phyloP scores from a whole-genome alignment of 106 monocot species.

The Acorus calamus region DNA sequence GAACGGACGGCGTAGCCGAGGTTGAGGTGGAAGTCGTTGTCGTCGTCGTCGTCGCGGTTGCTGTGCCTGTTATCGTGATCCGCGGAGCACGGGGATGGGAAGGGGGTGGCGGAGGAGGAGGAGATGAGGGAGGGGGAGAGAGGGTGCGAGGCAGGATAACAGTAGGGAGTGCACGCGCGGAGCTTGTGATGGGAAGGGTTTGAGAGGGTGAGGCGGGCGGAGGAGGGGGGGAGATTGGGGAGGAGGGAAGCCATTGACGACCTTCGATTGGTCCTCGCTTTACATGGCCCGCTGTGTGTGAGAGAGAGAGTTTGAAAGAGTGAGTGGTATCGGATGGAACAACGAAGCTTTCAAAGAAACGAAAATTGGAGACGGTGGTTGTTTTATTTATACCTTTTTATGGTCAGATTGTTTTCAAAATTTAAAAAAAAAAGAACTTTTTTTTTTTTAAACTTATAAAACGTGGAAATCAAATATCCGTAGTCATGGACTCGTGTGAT shows the following conservation, averaged over 20 bases:
- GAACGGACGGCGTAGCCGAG: constrained; percentile 80
- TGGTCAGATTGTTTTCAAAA: too few relatives aligned
- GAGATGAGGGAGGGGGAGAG: constrained; percentile 3
- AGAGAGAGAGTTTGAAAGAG: too few relatives aligned
- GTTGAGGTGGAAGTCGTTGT: constrained; percentile 79
- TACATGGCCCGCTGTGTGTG: too few relatives aligned
- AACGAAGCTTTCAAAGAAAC: too few relatives aligned
- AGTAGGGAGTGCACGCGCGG: not conserved
- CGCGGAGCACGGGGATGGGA: not conserved
- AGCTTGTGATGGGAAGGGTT: not conserved
- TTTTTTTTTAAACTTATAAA: too few relatives aligned
- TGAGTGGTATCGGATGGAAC: too few relatives aligned
- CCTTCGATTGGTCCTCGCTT: too few relatives aligned
- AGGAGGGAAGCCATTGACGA: constrained; percentile 7
- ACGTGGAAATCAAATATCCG: too few relatives aligned
- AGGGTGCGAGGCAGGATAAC: not conserved
- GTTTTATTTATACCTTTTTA: too few relatives aligned
- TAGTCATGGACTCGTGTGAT: too few relatives aligned
- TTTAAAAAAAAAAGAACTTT: too few relatives aligned
- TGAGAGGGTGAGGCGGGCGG: constrained; percentile 2
- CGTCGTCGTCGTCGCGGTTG: constrained; percentile 1
- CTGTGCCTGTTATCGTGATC: not conserved
- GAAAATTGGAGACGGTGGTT: too few relatives aligned
- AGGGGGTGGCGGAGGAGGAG: constrained; percentile 9
- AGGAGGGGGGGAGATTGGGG: constrained; percentile 6